Percentiles rank a stretch among this genome's conserved stretches.
Conservation (phyloP, 2,329 filamentous ascomycete genomes). For the Trichoderma sp. region DNA sequence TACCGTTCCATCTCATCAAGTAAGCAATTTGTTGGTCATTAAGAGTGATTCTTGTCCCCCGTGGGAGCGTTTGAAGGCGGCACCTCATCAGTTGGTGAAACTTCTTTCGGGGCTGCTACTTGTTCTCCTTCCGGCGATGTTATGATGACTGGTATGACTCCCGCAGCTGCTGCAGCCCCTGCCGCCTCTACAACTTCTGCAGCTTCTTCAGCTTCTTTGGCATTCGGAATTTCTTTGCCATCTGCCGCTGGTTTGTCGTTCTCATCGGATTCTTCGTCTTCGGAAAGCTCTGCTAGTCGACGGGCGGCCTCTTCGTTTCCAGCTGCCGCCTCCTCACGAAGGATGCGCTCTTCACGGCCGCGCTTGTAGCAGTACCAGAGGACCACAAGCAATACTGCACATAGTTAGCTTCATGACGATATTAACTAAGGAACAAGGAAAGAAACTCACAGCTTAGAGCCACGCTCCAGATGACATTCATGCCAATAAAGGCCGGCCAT, state of each 20-base stretch:
- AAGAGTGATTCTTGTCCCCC: neutral
- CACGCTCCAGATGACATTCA: slow-evolving; percentile 87
- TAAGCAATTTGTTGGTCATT: neutral
- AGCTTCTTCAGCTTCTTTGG: neutral
- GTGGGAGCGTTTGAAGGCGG: neutral
- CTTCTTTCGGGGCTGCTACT: neutral
- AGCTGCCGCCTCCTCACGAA: slow-evolving; percentile 48
- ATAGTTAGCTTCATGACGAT: neutral
- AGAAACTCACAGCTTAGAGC: slow-evolving; percentile 72
- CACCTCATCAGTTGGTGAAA: neutral
- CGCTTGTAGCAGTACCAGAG: slow-evolving; percentile 99
- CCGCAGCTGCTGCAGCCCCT: neutral
- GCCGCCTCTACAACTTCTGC: neutral
- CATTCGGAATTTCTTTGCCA: neutral
- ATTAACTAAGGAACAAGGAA: neutral
- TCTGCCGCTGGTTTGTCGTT: neutral
- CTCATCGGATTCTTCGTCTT: slow-evolving; percentile 34
- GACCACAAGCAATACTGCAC: slow-evolving; percentile 80
- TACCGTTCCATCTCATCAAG: neutral
- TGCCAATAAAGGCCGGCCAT: slow-evolving; percentile 88
- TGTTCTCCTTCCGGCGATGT: neutral
- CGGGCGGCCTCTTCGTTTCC: slow-evolving; percentile 31
- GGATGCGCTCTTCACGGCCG: slow-evolving; percentile 78
- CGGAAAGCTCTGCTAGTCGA: slow-evolving; percentile 50
- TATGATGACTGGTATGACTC: neutral